phyloP scores from a whole-genome alignment of 306 rosid species.

The Malus sylvestris region DNA sequence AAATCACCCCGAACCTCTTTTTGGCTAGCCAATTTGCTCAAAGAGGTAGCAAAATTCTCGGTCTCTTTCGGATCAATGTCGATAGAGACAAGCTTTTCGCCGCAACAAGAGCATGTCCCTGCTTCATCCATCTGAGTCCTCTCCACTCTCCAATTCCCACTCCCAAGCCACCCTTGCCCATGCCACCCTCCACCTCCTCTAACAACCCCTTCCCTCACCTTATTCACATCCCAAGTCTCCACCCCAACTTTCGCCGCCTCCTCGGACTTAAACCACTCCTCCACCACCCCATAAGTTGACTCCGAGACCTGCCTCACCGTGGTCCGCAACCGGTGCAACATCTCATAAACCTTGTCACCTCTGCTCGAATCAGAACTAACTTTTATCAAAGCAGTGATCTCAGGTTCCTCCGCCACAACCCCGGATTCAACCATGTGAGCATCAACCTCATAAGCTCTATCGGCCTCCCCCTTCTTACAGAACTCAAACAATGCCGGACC shows the following conservation, averaged over 20 bases:
- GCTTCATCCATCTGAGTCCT: constrained; percentile 53
- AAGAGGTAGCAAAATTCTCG: constrained; percentile 58
- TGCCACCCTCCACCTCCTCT: constrained; percentile 98
- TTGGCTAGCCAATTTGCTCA: constrained; percentile 58
- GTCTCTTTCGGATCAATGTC: constrained; percentile 88
- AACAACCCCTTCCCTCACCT: constrained; percentile 45
- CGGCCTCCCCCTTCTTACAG: constrained; percentile 61
- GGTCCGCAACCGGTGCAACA: constrained; percentile 60
- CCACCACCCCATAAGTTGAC: constrained; percentile 46
- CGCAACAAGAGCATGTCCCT: constrained; percentile 57
- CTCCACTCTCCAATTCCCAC: constrained; percentile 68
- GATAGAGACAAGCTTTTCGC: constrained; percentile 66
- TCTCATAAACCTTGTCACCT: constrained; percentile 64
- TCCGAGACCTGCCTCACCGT: constrained; percentile 76
- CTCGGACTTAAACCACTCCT: constrained; percentile 64
- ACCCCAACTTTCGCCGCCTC: constrained; percentile 43
- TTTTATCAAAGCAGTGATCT: constrained; percentile 64
- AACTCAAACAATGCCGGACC: constrained; percentile 82
- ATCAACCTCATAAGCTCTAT: constrained; percentile 69
- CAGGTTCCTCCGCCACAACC: constrained; percentile 60
- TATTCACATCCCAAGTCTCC: constrained; percentile 51
- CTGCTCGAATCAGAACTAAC: constrained; percentile 35
- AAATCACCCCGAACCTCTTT: constrained; percentile 50
- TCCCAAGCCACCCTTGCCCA: constrained; percentile 94
- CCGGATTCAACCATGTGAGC: constrained; percentile 58